A percentile compares a stretch with the other conserved stretches of the same genome.
Evolutionary conservation across 495 filamentous ascomycete genomes (phyloP).

Genomic region (Aspergillus diversus): DNA sequence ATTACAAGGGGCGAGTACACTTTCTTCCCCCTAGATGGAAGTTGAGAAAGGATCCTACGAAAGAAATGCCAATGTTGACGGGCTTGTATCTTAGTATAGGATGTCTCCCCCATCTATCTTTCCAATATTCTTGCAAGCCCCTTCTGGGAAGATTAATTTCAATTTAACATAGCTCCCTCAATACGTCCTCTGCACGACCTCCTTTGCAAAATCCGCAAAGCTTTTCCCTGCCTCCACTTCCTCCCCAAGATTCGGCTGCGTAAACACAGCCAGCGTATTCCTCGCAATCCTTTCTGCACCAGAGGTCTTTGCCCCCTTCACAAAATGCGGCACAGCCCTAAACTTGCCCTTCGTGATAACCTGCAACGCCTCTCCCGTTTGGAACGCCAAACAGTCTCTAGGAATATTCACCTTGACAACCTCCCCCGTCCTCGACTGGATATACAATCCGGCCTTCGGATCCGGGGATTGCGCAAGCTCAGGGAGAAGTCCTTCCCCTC

Average conservation of each 20-base stretch:
- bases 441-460: constrained; percentile 84
- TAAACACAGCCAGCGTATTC: constrained; percentile 96
- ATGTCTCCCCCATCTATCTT: not conserved
- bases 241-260: constrained; percentile 91
- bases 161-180: constrained; percentile 13
- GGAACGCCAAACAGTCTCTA: constrained; percentile 87
- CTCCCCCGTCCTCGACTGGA: constrained; percentile 77
- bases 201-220: constrained; percentile 88
- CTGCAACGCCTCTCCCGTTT: constrained; percentile 92
- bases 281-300: constrained; percentile 65
- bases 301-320: constrained; percentile 63
- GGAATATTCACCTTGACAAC: constrained; percentile 89
- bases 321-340: constrained; percentile 95
- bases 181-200: constrained; percentile 81
- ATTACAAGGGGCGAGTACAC: too few relatives aligned
- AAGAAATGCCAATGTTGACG: too few relatives aligned
- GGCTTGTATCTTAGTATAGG: too few relatives aligned
- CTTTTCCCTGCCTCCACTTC: constrained; percentile 72
- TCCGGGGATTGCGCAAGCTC: constrained; percentile 79
- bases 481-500: constrained; percentile 42
- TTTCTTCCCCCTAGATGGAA: too few relatives aligned
- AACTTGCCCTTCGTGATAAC: constrained; percentile 86
- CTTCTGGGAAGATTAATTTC: not conserved
- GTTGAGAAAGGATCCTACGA: too few relatives aligned
- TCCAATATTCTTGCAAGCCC: not conserved